Evolutionary conservation across 2,329 filamentous ascomycete genomes (phyloP).

Genomic region (Talaromyces sp.): DNA sequence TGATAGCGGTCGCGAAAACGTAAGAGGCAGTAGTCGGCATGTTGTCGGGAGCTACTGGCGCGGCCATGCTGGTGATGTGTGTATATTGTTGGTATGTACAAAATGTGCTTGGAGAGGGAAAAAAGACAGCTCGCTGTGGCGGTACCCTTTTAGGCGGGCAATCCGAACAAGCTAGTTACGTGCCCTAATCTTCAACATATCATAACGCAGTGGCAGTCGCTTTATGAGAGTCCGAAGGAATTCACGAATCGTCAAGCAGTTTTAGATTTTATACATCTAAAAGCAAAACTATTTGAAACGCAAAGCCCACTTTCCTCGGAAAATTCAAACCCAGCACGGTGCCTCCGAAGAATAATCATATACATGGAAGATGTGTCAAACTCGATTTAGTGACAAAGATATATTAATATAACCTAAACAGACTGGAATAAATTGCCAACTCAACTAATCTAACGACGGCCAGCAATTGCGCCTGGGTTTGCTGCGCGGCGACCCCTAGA

Average conservation of each 20-base stretch:
- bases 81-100: background rate
- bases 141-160: background rate
- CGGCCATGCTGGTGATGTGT: slow-evolving; percentile 26
- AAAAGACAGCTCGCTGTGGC: background rate
- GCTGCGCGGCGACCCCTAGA: slow-evolving; percentile 29
- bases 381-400: background rate
- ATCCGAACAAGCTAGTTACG: background rate
- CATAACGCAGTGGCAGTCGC: background rate
- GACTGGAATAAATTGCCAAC: background rate
- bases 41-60: slow-evolving; percentile 33
- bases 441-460: slow-evolving; percentile 21
- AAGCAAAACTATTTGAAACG: too few relatives aligned
- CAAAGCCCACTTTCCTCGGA: background rate
- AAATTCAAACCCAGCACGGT: background rate
- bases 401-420: slow-evolving; percentile 15
- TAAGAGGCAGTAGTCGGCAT: slow-evolving; percentile 55
- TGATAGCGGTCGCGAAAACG: slow-evolving; percentile 68
- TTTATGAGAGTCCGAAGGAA: too few relatives aligned
- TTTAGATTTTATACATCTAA: background rate
- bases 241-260: background rate
- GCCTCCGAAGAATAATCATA: background rate
- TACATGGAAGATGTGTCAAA: background rate
- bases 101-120: background rate
- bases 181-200: background rate
- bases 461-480: slow-evolving; percentile 21